phyloP scores from a whole-genome alignment of 768 basidiomycete species.

The Pleurotus sapidus region DNA sequence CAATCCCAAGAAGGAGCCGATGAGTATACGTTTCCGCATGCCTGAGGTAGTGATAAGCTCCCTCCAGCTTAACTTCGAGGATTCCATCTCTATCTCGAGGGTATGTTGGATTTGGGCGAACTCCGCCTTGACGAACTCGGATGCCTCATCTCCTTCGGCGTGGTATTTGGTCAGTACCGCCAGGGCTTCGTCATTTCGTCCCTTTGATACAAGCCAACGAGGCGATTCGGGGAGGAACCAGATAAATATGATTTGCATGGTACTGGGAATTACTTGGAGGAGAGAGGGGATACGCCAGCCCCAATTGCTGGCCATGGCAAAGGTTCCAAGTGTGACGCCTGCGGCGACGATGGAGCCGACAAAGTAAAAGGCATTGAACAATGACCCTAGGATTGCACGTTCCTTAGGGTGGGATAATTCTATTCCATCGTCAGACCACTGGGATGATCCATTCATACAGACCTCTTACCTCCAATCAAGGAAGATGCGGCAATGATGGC shows the following conservation, averaged over 20 bases:
- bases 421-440: constrained; percentile 6
- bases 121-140: constrained; percentile 57
- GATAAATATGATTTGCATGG: constrained; percentile 53
- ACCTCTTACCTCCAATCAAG: constrained; percentile 46
- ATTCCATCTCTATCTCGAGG: constrained; percentile 48
- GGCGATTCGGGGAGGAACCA: constrained; percentile 64
- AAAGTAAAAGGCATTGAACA: constrained; percentile 65
- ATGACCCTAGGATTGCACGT: constrained; percentile 60
- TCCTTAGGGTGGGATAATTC: constrained; percentile 72
- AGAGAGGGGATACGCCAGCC: constrained; percentile 72
- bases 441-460: not conserved
- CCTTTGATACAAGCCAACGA: constrained; percentile 59
- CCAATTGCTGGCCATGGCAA: constrained; percentile 54
- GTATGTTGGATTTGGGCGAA: constrained; percentile 55
- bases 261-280: constrained; percentile 52
- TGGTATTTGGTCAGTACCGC: constrained; percentile 54
- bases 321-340: constrained; percentile 62
- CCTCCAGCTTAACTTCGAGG: constrained; percentile 41
- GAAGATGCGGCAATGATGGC: constrained; percentile 65
- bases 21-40: constrained; percentile 49
- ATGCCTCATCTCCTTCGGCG: constrained; percentile 52
- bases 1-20: constrained; percentile 49
- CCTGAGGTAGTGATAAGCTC: constrained; percentile 44
- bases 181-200: constrained; percentile 46
- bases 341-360: constrained; percentile 59